Evolutionary conservation across 2,329 filamentous ascomycete species (phyloP).

Genomic region (Aphanoascus verrucosus): DNA sequence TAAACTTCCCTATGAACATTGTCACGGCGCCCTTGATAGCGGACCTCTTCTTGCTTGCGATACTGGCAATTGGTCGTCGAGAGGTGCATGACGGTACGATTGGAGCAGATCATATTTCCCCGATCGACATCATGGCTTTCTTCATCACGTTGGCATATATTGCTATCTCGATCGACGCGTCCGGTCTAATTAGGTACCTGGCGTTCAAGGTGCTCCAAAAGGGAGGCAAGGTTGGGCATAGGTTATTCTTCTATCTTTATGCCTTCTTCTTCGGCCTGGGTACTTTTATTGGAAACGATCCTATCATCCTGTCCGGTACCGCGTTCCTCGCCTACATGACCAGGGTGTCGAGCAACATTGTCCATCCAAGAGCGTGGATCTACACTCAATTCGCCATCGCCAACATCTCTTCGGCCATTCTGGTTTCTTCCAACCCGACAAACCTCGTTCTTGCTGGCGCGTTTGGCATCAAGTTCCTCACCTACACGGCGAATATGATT

Average conservation of each 20-base stretch:
- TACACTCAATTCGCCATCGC: conserved; percentile 60
- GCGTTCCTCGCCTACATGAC: conserved; percentile 70
- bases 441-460: conserved; percentile 65
- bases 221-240: conserved; percentile 56
- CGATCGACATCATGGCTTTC: conserved; percentile 64
- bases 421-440: conserved; percentile 69
- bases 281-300: conserved; percentile 62
- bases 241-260: conserved; percentile 63
- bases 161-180: conserved; percentile 66
- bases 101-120: conserved; percentile 54
- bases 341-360: conserved; percentile 60
- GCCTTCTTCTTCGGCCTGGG: conserved; percentile 59
- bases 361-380: conserved; percentile 62
- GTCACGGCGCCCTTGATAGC: conserved; percentile 60
- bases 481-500: conserved; percentile 68
- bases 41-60: conserved; percentile 60
- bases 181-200: conserved; percentile 58
- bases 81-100: conserved; percentile 61
- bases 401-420: conserved; percentile 62
- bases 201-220: conserved; percentile 60
- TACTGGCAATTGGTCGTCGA: conserved; percentile 53
- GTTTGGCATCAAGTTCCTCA: conserved; percentile 60
- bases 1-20: conserved; percentile 57
- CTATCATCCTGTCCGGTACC: conserved; percentile 63
- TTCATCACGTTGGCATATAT: conserved; percentile 66